Evolutionary conservation across 805 yeast species (phyloP).

Genomic region (Wickerhamomyces silvicola): DNA sequence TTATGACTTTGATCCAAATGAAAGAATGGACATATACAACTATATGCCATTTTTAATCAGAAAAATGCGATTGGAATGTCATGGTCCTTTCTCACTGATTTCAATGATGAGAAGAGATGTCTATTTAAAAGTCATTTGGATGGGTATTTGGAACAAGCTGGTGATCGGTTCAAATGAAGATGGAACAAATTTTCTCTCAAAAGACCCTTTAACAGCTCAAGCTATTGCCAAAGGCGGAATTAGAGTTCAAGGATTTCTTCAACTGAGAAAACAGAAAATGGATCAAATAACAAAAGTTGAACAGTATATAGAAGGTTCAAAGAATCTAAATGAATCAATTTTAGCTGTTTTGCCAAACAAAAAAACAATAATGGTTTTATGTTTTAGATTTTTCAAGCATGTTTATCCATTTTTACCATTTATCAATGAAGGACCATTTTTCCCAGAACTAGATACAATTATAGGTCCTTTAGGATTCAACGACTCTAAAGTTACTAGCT

Average conservation of each 20-base stretch:
- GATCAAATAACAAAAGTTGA: slow-evolving; percentile 4
- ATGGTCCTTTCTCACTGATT: slow-evolving; percentile 49
- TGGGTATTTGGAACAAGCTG: slow-evolving; percentile 13
- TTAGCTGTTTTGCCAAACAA: slow-evolving; percentile 13
- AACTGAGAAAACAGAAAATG: slow-evolving; percentile 10
- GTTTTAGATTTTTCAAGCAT: slow-evolving; percentile 18
- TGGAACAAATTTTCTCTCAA: neutral
- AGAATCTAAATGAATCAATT: slow-evolving; percentile 8
- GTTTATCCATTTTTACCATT: slow-evolving; percentile 22
- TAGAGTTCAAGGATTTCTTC: slow-evolving; percentile 5
- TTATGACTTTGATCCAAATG: slow-evolving; percentile 24
- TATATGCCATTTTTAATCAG: slow-evolving; percentile 36
- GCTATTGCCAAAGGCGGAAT: neutral
- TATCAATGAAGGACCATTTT: slow-evolving; percentile 16
- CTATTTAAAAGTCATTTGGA: slow-evolving; percentile 31
- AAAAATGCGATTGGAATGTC: slow-evolving; percentile 35
- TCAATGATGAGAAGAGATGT: slow-evolving; percentile 43
- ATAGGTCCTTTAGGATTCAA: slow-evolving; percentile 5
- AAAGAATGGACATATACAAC: slow-evolving; percentile 36
- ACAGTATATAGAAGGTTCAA: neutral
- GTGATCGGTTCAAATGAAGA: neutral
- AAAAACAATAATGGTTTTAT: slow-evolving; percentile 9
- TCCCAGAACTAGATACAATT: slow-evolving; percentile 13
- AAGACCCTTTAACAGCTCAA: neutral
- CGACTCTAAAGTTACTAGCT: slow-evolving; percentile 1